phyloP scores from a whole-genome alignment of 2,329 filamentous ascomycete genomes.

The Akanthomyces uredinophilus region DNA sequence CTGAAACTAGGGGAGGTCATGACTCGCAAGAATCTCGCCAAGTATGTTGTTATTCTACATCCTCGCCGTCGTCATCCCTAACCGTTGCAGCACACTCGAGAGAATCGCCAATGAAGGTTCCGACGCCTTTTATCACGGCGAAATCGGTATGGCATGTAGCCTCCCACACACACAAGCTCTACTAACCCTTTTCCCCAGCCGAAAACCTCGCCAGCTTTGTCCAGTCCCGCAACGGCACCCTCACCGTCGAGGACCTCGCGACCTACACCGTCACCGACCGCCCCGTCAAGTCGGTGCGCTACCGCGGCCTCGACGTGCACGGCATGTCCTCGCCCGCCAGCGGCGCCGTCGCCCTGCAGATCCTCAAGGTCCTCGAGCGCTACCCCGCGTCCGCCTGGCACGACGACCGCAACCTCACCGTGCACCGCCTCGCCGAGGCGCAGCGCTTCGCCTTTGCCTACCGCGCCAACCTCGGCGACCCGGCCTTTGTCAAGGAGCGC shows the following conservation, averaged over 20 bases:
- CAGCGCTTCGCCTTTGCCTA: conserved; percentile 85
- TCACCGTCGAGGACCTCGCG: conserved; percentile 72
- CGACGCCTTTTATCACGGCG: conserved; percentile 68
- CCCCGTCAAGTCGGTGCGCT: conserved; percentile 57
- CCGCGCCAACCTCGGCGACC: conserved; percentile 77
- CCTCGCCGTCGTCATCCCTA: neutral
- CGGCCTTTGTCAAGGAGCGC: conserved; percentile 63
- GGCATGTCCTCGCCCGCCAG: conserved; percentile 70
- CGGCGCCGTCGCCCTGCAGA: conserved; percentile 68
- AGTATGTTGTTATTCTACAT: conserved; percentile 26
- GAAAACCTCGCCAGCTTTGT: conserved; percentile 67
- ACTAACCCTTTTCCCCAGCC: conserved; percentile 40
- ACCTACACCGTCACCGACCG: conserved; percentile 67
- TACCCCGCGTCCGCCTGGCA: conserved; percentile 53
- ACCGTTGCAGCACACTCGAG: conserved; percentile 55
- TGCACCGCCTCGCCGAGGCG: conserved; percentile 80
- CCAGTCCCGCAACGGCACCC: conserved; percentile 68
- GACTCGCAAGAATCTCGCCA: conserved; percentile 72
- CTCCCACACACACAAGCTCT: neutral
- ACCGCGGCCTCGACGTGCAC: conserved; percentile 66
- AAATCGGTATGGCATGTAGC: conserved; percentile 43
- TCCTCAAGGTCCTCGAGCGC: conserved; percentile 78
- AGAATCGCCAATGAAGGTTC: conserved; percentile 68
- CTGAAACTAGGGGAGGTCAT: conserved; percentile 71
- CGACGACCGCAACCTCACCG: conserved; percentile 57